Base-by-base conservation (phyloP, 768 basidiomycete species). In the Suillus sp. region DNA sequence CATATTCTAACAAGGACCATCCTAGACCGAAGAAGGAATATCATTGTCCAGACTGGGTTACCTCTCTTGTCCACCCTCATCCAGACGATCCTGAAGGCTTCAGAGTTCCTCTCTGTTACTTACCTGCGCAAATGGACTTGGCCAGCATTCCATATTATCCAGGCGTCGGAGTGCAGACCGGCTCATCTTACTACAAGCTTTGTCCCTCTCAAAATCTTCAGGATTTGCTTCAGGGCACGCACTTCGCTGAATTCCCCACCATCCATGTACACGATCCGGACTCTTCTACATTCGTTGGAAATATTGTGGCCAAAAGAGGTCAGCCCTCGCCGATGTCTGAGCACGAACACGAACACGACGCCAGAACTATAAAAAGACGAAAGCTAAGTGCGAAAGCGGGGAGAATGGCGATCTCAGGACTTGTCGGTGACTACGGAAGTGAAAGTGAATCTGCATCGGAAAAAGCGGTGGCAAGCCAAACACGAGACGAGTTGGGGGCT, bases 231-330 rank as follows among this genome's bases (percentile, higher is more conserved):
- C 80, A 78, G 40, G 76, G 85, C 58, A 90, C 85, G 50, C 78
- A 84, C 34, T 94, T 95, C 73, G 82, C 91, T 37, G 95, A 96
- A 73, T 96, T 85, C 70, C 95, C 95, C 8, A 88, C 87, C 1
- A 85, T 96, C 51, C 89, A 94, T 62, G 74, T 96, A 7, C 89
- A 88, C 80, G 85, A 89, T 54, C 83, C 77, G 27, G 78, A 72
- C 25, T 76, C 86, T 35, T 74, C 74, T 5, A 75, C 68, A 16
- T 95, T 93, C 74, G 75, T 74, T 9, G 89, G 86, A 8, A 78
- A 78, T 11, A 69, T 92, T n/a, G 78, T 90, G 20, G 83, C 90
- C 62, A 79, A 80, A 48, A 72, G 80, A 54, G 87, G 87, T 2
- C 78, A 79, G 34, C 59, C 72, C 32, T 40, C 70, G 32, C 65